Evolutionary conservation across 202 grass and related monocot genomes (phyloP).

Genomic region (Saccharum hybrid): DNA sequence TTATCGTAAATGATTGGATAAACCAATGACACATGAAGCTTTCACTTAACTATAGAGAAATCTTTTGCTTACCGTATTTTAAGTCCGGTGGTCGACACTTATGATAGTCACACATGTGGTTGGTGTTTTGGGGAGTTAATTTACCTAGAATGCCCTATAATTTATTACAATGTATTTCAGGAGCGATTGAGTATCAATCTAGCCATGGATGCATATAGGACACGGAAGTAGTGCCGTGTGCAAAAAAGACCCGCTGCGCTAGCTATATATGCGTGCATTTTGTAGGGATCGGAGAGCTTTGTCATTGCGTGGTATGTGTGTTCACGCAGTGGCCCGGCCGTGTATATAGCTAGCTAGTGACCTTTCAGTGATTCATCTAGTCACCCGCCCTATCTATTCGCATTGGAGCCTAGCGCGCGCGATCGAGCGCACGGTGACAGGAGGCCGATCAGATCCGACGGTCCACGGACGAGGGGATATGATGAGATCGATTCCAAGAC

Average conservation of each 20-base stretch:
- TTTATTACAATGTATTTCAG: too few species aligned
- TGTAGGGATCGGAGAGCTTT: background rate
- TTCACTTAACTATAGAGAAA: too few species aligned
- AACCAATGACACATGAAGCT: too few species aligned
- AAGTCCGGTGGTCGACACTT: too few species aligned
- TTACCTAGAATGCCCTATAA: too few species aligned
- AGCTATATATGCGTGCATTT: background rate
- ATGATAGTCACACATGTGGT: too few species aligned
- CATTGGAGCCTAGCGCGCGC: slow-evolving; percentile 15
- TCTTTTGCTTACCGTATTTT: too few species aligned
- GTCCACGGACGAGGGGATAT: background rate
- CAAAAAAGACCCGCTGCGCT: slow-evolving; percentile 8
- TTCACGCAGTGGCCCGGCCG: background rate
- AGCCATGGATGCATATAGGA: background rate
- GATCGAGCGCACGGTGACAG: background rate
- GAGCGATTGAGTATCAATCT: background rate
- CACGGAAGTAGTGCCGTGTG: background rate
- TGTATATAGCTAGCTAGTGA: background rate
- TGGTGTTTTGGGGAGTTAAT: too few species aligned
- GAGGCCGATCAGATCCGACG: background rate
- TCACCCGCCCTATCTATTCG: slow-evolving; percentile 25
- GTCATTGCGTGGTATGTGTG: background rate
- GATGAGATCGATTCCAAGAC: background rate
- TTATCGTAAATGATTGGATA: too few species aligned
- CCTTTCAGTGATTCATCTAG: slow-evolving; percentile 50